Evolutionary conservation across 805 yeast species (phyloP), one percentile per base, ranked within the genome.

Genomic region (Hanseniaspora opuntiae): DNA sequence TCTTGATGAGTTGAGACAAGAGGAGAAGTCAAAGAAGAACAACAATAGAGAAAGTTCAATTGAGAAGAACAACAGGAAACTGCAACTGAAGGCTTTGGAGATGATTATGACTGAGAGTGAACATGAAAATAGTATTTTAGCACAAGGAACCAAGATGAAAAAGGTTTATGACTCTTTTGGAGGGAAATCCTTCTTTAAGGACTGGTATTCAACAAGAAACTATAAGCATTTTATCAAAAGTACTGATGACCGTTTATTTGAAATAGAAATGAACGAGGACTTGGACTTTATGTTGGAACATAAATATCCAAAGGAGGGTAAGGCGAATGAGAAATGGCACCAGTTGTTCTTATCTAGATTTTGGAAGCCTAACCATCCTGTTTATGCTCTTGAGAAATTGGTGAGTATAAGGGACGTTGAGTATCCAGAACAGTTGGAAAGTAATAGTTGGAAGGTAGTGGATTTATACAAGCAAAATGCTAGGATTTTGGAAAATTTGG

Each of bases 191-290:
- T 51, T 51, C 22, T 51, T 51, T 37, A 51, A 44, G 19, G 8
- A 71, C 58, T 84, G 89, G 90, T 61, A 64, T 37, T 60, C 67
- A 2, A 79, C 86, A 3, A 65, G 68, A 2, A 70, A 71, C 19
- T 76, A 69, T 59, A 58, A 61, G n/a, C 55, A 61, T 4, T 68
- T 82, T 52, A 56, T 70, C 12, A 56, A 60, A 4, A 74, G 75
- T 22, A 76, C 82, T 55, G 77, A 73, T 36, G 65, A 61, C 3
- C 72, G 76, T 67, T 14, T 60, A 28, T 45, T 52, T 14, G 54
- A 53, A n/a, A 45, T 45, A 30, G 54, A 51, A 20, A 51, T 51
- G 54, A 51, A 35, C 28, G 54, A 51, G 12, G 45, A 36, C 11
- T 11, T 51, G 30, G 54, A 51, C 8, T 51, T 51, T n/a, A 37